Percentiles rank a stretch among this genome's conserved stretches.
These are phyloP conservation scores for Tricholoma flavovirens DNA, from an alignment of 768 basidiomycete genomes.

Conservation along the genomic window DNA sequence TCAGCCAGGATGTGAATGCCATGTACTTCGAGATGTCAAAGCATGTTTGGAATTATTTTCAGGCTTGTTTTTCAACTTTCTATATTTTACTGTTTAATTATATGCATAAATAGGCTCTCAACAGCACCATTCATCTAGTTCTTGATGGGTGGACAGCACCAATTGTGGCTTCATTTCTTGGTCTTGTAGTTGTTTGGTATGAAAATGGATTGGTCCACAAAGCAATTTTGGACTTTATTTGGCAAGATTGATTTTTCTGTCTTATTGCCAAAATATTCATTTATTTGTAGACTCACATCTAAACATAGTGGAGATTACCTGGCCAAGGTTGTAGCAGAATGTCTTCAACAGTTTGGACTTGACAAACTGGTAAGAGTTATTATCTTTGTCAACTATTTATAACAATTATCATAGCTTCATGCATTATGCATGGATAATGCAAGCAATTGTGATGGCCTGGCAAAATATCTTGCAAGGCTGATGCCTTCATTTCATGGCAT, in stretches of 20 bases:
- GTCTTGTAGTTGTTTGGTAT: constrained; percentile 26
- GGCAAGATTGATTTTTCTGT: constrained; percentile 13
- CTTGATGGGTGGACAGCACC: constrained; percentile 32
- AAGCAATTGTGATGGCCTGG: not conserved
- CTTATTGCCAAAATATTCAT: not conserved
- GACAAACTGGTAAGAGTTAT: constrained; percentile 18
- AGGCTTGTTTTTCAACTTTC: constrained; percentile 8
- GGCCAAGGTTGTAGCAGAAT: constrained; percentile 19
- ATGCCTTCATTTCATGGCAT: not conserved
- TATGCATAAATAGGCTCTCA: not conserved
- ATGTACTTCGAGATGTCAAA: constrained; percentile 17
- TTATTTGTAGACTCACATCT: constrained; percentile 18
- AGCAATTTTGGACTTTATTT: constrained; percentile 27
- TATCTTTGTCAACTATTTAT: not conserved
- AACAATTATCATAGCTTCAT: constrained; percentile 3
- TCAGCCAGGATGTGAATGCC: constrained; percentile 17
- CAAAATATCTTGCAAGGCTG: not conserved
- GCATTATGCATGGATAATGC: not conserved
- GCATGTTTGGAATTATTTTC: constrained; percentile 16
- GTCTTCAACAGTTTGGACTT: constrained; percentile 22
- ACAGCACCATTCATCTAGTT: constrained; percentile 6
- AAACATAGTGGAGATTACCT: constrained; percentile 25
- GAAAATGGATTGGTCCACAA: constrained; percentile 22
- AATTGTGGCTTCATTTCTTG: constrained; percentile 22
- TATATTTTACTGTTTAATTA: too few relatives aligned